These are phyloP conservation scores for Saraca asoca DNA, from an alignment of 331 rosid species.

Conservation along the genomic window DNA sequence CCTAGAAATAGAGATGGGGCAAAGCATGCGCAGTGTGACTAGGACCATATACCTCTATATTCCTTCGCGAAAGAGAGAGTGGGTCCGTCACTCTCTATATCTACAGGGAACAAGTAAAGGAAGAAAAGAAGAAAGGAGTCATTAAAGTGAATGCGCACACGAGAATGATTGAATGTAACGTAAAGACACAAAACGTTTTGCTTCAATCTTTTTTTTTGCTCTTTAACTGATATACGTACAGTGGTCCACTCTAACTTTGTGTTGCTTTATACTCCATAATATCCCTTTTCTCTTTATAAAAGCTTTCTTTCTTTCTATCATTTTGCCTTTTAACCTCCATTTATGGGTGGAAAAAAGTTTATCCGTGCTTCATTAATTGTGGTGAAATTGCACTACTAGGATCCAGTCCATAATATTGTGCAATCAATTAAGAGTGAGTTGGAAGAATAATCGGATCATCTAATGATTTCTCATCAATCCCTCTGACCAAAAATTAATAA, in stretches of 20 bases:
- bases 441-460: slow-evolving; percentile 28
- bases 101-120: not conserved
- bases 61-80: slow-evolving; percentile 83
- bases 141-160: slow-evolving; percentile 57
- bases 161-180: slow-evolving; percentile 55
- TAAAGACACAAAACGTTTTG: slow-evolving; percentile 63
- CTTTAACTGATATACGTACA: too few species aligned
- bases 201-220: slow-evolving; percentile 31
- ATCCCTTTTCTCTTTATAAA: too few species aligned
- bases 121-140: not conserved
- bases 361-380: slow-evolving; percentile 38
- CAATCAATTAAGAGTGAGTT: slow-evolving; percentile 8
- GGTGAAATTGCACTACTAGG: slow-evolving; percentile 24
- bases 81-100: slow-evolving; percentile 48
- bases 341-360: not conserved
- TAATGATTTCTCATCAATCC: slow-evolving; percentile 23
- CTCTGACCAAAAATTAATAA: slow-evolving; percentile 9
- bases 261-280: too few species aligned
- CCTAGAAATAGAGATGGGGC: slow-evolving; percentile 73
- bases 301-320: too few species aligned
- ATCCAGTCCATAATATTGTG: slow-evolving; percentile 11
- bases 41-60: slow-evolving; percentile 84
- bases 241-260: not conserved
- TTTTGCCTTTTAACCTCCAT: too few species aligned
- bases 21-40: slow-evolving; percentile 88